These are phyloP conservation scores for Trypanosoma avium DNA, from an alignment of 208 protist genomes.

Conservation along the genomic window DNA sequence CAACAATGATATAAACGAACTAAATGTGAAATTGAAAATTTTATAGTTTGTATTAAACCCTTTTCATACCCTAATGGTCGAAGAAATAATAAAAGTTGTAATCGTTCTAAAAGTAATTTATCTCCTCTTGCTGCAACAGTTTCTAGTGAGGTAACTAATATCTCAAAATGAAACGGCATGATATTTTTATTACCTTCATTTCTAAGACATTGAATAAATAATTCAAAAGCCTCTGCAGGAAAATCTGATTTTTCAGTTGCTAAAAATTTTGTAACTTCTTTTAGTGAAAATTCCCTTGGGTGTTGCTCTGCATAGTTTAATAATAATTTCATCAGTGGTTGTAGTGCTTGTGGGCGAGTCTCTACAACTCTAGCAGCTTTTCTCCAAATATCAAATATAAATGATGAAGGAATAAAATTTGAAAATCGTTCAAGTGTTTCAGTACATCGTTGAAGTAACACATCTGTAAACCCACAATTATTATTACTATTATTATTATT, in stretches of 20 bases:
- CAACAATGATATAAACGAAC: constrained; percentile 23
- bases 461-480: background rate
- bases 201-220: constrained; percentile 50
- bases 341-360: background rate
- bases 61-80: constrained; percentile 47
- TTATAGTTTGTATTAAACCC: constrained; percentile 30
- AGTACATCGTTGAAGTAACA: constrained; percentile 21
- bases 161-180: constrained; percentile 22
- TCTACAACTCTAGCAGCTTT: background rate
- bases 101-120: constrained; percentile 39
- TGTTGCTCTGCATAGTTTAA: constrained; percentile 16
- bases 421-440: background rate
- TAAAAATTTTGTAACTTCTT: constrained; percentile 21
- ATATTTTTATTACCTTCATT: constrained; percentile 27
- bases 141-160: constrained; percentile 44
- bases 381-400: constrained; percentile 29
- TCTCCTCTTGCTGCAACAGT: constrained; percentile 24
- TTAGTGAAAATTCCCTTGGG: constrained; percentile 21
- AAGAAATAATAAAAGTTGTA: constrained; percentile 60
- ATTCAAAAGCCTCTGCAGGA: constrained; percentile 57
- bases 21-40: constrained; percentile 24
- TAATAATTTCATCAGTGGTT: constrained; percentile 12
- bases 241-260: constrained; percentile 7
- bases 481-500: background rate
- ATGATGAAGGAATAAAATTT: background rate